Evolutionary conservation across 139 green algal genomes (phyloP), one percentile per base, ranked within the genome.

Genomic region (Deuterostichococcus epilithicus): DNA sequence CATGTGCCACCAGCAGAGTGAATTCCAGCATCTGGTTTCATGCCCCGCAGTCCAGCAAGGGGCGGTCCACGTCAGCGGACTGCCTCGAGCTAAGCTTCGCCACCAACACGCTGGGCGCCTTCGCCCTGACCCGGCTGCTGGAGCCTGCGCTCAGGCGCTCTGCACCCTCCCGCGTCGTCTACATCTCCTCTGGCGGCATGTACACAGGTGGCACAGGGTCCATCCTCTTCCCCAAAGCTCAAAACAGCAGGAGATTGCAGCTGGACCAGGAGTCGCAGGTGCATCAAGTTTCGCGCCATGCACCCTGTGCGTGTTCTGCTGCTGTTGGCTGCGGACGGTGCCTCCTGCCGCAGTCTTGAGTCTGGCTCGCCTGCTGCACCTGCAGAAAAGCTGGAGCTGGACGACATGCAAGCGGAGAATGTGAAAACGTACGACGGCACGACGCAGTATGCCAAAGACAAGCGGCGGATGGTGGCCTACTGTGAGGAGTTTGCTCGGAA

Each of bases 1-100:
- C n/a, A n/a, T n/a, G n/a, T n/a, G n/a, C n/a, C n/a, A n/a, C n/a
- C n/a, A n/a, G n/a, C n/a, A 23, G 10, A 69, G 5, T 69, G n/a
- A 69, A 52, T 52, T 52, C 8, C 38, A 74, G 33, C 30, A 67
- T 60, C 1, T 13, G 70, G 63, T 63, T 70, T 76, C 59, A 42
- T 82, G 26, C 72, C 67, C 37, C 37, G 67, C 30, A 44, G 58
- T 70, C 38, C 4, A 65, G n/a, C 39, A 42, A 90, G 59, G 80
- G 91, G 74, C 76, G 74, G 20, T 26, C 69, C 10, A 32, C 20
- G 39, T 88, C 86, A 3, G 59, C 78, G 0, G 90, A 94, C 35
- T 85, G 87, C 10, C 76, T 80, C 60, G 89, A 94, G 72, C 76
- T 75, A 45, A 87, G 81, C 69, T 92, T 92, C 82, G 90, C 90